A percentile compares a stretch with the other conserved stretches of the same genome.
Conservation (phyloP, 2,329 filamentous ascomycete genomes). For the Beauveria caledonica region DNA sequence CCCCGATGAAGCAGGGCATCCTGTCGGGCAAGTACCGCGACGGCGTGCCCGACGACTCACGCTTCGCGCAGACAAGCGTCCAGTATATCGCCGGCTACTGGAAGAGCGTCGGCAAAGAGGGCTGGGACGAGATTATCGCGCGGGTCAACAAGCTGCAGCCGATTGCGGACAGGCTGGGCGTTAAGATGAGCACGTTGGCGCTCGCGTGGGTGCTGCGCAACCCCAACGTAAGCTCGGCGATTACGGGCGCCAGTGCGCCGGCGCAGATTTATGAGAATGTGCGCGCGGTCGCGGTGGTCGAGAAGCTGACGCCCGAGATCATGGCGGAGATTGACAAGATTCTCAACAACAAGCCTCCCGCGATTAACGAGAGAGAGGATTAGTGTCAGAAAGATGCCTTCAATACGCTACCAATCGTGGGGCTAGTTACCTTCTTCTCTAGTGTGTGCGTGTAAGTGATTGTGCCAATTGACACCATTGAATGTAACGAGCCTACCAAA, state of each 20-base stretch:
- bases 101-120: conserved; percentile 41
- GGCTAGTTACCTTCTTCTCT: no score
- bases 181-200: conserved; percentile 48
- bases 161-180: conserved; percentile 56
- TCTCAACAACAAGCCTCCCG: conserved; percentile 49
- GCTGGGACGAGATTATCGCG: conserved; percentile 48
- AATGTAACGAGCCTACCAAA: no score
- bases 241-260: conserved; percentile 49
- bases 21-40: conserved; percentile 61
- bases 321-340: conserved; percentile 52
- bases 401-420: no score
- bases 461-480: no score
- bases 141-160: conserved; percentile 52
- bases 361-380: conserved; percentile 27
- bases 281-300: conserved; percentile 41
- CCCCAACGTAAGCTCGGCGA: conserved; percentile 51
- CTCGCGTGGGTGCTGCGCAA: conserved; percentile 57
- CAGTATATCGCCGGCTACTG: conserved; percentile 47
- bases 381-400: no score
- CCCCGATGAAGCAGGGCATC: conserved; percentile 48
- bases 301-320: conserved; percentile 51
- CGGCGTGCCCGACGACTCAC: conserved; percentile 51
- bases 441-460: no score
- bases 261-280: conserved; percentile 55
- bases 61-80: conserved; percentile 47